Conservation (phyloP, 345 rosid genomes). For the Clarkia xantiana region DNA sequence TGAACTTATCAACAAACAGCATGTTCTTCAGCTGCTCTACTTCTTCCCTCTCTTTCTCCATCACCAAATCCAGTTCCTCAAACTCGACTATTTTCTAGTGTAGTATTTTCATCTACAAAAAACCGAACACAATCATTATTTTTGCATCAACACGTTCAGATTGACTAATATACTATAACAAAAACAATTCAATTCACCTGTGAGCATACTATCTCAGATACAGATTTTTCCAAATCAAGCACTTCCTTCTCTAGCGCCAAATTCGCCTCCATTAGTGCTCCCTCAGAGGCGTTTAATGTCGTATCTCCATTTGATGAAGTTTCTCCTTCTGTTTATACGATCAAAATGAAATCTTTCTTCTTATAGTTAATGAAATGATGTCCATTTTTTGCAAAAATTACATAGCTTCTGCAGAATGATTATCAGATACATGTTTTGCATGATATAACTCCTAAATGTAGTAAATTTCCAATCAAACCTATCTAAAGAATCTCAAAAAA, state of each 20-base stretch:
- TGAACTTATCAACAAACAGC: constrained; percentile 66
- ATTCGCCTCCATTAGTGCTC: constrained; percentile 26
- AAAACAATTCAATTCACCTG: constrained; percentile 37
- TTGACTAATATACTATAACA: background rate
- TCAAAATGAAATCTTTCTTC: background rate
- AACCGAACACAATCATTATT: background rate
- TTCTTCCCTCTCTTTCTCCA: no score
- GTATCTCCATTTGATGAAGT: constrained; percentile 27
- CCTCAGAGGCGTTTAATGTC: constrained; percentile 18
- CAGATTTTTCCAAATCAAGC: constrained; percentile 44
- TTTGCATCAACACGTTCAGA: background rate
- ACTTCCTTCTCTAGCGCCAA: constrained; percentile 53
- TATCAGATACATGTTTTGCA: no score
- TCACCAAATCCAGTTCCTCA: no score
- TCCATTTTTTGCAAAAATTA: no score
- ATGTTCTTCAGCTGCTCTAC: constrained; percentile 54
- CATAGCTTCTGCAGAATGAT: no score
- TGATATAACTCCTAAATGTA: no score
- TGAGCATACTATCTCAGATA: constrained; percentile 36
- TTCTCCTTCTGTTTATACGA: constrained; percentile 31
- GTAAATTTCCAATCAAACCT: no score
- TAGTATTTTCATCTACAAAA: constrained; percentile 55
- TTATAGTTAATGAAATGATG: background rate
- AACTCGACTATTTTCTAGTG: constrained; percentile 43
- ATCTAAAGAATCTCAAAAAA: no score